These are phyloP conservation scores for Sugiyamaella qingdaonensis DNA, from an alignment of 805 yeast genomes.

Conservation along the genomic window DNA sequence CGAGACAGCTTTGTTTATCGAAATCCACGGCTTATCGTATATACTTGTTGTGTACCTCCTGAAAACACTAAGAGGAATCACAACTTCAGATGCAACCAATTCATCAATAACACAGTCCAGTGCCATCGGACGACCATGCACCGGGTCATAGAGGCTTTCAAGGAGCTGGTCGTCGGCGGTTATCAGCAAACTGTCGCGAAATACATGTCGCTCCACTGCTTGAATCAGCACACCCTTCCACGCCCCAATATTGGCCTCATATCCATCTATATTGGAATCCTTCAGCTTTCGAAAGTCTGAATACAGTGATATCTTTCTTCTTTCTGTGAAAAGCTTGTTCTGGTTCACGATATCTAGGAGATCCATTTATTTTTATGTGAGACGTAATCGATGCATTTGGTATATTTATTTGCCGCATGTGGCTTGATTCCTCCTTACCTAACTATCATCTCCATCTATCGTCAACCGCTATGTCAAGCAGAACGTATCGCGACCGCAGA, in stretches of 20 bases:
- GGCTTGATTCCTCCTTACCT: background rate
- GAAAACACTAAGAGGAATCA: conserved; percentile 28
- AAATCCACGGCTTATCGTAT: conserved; percentile 8
- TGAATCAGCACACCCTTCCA: conserved; percentile 41
- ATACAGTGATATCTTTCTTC: conserved; percentile 45
- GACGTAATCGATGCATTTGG: too few species aligned
- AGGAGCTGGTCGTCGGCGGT: conserved; percentile 25
- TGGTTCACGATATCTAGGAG: conserved; percentile 14
- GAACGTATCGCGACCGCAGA: background rate
- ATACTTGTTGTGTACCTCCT: conserved; percentile 5
- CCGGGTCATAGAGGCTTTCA: conserved; percentile 22
- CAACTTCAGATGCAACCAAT: conserved; percentile 24
- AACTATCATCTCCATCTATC: background rate
- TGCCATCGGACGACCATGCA: conserved; percentile 31
- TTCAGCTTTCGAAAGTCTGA: conserved; percentile 44
- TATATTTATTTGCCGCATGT: background rate
- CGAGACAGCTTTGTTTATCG: conserved; percentile 7
- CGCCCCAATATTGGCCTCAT: conserved; percentile 44
- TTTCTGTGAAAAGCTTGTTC: conserved; percentile 36
- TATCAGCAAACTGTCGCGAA: conserved; percentile 28
- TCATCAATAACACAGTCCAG: conserved; percentile 30
- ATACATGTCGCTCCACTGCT: conserved; percentile 25
- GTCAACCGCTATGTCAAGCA: background rate
- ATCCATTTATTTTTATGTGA: too few species aligned
- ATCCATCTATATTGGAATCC: conserved; percentile 46